Conservation (phyloP, 2,329 filamentous ascomycete genomes). For the Colletotrichum magnum region DNA sequence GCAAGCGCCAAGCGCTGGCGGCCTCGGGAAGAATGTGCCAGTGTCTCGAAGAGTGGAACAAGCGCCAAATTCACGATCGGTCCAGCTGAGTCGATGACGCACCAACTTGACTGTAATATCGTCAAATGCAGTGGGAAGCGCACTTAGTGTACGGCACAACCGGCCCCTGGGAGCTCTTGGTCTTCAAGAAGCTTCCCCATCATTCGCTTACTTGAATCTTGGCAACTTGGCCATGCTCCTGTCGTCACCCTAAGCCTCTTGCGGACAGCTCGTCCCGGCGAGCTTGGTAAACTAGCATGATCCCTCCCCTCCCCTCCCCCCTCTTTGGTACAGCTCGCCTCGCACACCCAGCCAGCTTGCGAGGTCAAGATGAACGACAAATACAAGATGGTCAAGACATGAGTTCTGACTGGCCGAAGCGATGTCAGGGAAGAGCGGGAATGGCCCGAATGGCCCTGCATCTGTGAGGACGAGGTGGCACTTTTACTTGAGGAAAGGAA, state of each 20-base stretch:
- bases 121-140: background rate
- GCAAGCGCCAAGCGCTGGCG: slow-evolving; percentile 19
- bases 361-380: background rate
- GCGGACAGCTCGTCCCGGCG: slow-evolving; percentile 17
- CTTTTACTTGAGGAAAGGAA: background rate
- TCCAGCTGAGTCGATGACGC: slow-evolving; percentile 36
- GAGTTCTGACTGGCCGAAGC: slow-evolving; percentile 2
- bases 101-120: slow-evolving; percentile 19
- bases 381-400: background rate
- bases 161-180: slow-evolving; percentile 27
- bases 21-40: slow-evolving; percentile 17
- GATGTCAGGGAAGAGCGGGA: slow-evolving; percentile 19
- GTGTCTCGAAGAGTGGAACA: background rate
- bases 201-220: slow-evolving; percentile 11
- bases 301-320: background rate
- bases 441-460: slow-evolving; percentile 30
- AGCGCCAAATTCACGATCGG: slow-evolving; percentile 35
- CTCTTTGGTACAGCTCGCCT: background rate
- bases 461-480: slow-evolving; percentile 1
- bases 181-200: slow-evolving; percentile 19
- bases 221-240: slow-evolving; percentile 28
- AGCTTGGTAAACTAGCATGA: background rate
- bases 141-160: slow-evolving; percentile 16
- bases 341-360: background rate
- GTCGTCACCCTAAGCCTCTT: slow-evolving; percentile 11